A percentile compares a stretch with the other conserved stretches of the same genome.
Evolutionary conservation across 331 rosid genomes (phyloP).

Genomic region (Malus hybrid): DNA sequence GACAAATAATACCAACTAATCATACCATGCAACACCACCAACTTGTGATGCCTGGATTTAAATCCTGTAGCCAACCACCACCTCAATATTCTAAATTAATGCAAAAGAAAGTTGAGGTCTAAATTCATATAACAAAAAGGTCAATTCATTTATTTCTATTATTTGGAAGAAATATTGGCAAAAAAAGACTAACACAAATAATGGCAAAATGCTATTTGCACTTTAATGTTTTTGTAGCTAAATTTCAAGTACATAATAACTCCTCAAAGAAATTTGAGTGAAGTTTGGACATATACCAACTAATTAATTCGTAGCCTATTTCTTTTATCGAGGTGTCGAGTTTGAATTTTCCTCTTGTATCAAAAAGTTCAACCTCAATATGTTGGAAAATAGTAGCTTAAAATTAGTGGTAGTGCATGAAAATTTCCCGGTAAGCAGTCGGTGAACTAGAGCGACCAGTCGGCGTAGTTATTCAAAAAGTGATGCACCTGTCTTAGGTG

Average conservation of each 20-base stretch:
- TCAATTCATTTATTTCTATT: too few species aligned
- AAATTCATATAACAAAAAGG: neutral
- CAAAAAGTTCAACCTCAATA: neutral
- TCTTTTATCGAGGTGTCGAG: neutral
- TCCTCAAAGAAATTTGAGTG: neutral
- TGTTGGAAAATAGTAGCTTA: too few species aligned
- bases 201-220: neutral
- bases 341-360: neutral
- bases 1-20: conserved; percentile 19
- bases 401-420: too few species aligned
- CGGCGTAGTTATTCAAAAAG: too few species aligned
- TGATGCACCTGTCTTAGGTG: too few species aligned
- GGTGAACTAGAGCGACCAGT: too few species aligned
- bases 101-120: neutral
- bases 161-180: too few species aligned
- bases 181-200: neutral
- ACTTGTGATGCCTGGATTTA: conserved; percentile 23
- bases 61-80: conserved; percentile 23
- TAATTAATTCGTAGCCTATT: neutral
- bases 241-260: neutral
- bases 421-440: too few species aligned
- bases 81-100: neutral
- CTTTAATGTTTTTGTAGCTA: neutral
- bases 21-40: conserved; percentile 17
- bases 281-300: neutral